These are phyloP conservation scores for Yamadazyma atmosphaerica DNA, from an alignment of 1,139 yeast species.

Conservation along the genomic window DNA sequence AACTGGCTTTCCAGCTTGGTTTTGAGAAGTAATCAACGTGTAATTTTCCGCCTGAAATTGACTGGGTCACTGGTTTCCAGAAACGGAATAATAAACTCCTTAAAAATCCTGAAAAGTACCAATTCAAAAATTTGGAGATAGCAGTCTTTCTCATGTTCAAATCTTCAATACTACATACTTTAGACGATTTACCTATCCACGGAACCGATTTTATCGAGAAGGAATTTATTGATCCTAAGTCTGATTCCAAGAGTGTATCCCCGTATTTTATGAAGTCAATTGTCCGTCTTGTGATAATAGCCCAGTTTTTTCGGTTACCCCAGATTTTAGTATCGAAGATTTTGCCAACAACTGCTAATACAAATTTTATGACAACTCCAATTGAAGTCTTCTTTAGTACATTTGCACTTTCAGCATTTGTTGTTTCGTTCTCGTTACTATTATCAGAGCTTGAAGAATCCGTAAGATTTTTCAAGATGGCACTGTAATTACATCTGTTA, in stretches of 20 bases:
- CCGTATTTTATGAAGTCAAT: constrained; percentile 40
- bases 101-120: constrained; percentile 58
- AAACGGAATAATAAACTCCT: constrained; percentile 49
- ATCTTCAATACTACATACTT: constrained; percentile 38
- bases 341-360: constrained; percentile 41
- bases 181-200: constrained; percentile 45
- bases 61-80: constrained; percentile 63
- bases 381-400: constrained; percentile 21
- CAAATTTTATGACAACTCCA: constrained; percentile 36
- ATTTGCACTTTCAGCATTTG: background rate
- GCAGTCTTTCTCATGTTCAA: constrained; percentile 27
- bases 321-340: constrained; percentile 54
- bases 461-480: constrained; percentile 1
- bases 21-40: constrained; percentile 54
- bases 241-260: constrained; percentile 26
- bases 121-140: constrained; percentile 47
- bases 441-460: background rate
- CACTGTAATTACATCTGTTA: constrained; percentile 9
- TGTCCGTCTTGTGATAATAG: constrained; percentile 36
- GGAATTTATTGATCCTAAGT: constrained; percentile 23
- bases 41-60: constrained; percentile 27
- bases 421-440: no score
- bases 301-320: constrained; percentile 56
- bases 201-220: constrained; percentile 39
- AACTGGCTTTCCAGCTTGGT: constrained; percentile 53